Evolutionary conservation across 257 asterid species (phyloP).

Genomic region (Capsicum rhomboideum): DNA sequence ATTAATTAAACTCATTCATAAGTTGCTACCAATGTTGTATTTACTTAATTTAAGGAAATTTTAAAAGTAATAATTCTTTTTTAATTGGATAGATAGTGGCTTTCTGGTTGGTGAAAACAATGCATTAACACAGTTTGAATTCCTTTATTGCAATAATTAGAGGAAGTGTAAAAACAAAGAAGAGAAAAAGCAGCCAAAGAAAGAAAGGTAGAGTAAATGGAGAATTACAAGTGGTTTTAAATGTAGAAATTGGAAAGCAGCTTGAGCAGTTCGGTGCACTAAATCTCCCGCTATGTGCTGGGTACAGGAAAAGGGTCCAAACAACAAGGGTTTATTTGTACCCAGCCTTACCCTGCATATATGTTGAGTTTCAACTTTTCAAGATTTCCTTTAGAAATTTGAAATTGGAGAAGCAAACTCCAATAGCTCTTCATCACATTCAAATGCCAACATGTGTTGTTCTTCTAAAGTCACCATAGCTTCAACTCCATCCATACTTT

Average conservation of each 20-base stretch:
- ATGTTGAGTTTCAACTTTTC: not conserved
- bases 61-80: too few species aligned
- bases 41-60: too few species aligned
- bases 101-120: not conserved
- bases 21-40: too few species aligned
- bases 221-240: not conserved
- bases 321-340: too few species aligned
- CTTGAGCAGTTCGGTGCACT: not conserved
- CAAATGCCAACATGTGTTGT: not conserved
- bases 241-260: not conserved
- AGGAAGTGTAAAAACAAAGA: not conserved
- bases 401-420: not conserved
- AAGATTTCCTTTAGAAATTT: not conserved
- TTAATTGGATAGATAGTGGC: not conserved
- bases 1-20: too few species aligned
- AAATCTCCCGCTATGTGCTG: too few species aligned
- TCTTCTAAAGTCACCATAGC: not conserved
- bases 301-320: too few species aligned
- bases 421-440: not conserved
- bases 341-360: not conserved
- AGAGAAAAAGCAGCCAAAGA: not conserved
- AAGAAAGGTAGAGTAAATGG: not conserved
- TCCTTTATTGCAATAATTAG: not conserved
- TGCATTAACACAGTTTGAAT: not conserved
- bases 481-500: not conserved